Conservation (phyloP, 805 yeast genomes). For the Cyberlindnera mississippiensis region DNA sequence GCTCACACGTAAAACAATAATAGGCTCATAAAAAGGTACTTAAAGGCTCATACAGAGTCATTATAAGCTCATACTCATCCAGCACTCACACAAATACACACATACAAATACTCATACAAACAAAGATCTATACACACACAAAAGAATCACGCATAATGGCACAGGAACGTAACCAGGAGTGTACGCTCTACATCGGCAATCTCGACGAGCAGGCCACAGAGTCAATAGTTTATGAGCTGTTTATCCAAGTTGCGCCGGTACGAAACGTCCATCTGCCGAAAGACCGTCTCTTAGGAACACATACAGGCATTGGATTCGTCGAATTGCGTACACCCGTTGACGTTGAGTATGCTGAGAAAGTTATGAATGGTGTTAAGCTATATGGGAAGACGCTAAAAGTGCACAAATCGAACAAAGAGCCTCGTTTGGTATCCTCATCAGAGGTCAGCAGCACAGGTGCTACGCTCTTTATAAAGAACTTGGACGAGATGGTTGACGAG, state of each 20-base stretch:
- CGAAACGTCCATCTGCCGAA: conserved; percentile 68
- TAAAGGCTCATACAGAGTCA: too few species aligned
- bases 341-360: conserved; percentile 61
- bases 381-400: conserved; percentile 60
- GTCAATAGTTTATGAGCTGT: conserved; percentile 69
- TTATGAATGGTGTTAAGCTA: conserved; percentile 57
- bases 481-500: conserved; percentile 65
- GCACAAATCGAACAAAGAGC: conserved; percentile 38
- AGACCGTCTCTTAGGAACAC: conserved; percentile 64
- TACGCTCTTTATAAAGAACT: conserved; percentile 62
- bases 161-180: conserved; percentile 48
- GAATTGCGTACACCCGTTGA: conserved; percentile 60
- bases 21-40: too few species aligned
- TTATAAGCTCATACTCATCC: too few species aligned
- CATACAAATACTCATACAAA: not conserved
- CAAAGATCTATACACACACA: not conserved
- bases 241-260: conserved; percentile 82
- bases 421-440: conserved; percentile 18
- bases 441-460: conserved; percentile 49
- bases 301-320: conserved; percentile 88
- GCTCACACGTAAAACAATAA: not conserved
- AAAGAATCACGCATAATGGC: not conserved
- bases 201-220: conserved; percentile 75
- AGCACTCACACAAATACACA: too few species aligned
- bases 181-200: conserved; percentile 77